Evolutionary conservation across 2,329 filamentous ascomycete species (phyloP).

Genomic region (Massarina eburnea): DNA sequence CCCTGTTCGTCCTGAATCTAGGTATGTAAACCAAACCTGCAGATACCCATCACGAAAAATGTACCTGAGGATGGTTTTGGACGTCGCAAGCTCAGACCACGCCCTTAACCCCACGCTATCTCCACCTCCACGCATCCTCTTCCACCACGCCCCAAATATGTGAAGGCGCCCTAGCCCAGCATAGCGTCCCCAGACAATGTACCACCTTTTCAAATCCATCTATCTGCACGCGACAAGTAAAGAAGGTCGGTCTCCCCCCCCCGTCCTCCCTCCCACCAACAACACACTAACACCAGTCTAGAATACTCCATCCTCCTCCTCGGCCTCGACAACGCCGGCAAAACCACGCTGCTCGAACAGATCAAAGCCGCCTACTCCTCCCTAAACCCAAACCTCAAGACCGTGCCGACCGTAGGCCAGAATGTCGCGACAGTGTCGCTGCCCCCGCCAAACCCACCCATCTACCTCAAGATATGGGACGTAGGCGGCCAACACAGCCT

Average conservation of each 20-base stretch:
- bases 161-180: not conserved
- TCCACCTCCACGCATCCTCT: not conserved
- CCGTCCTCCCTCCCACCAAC: not conserved
- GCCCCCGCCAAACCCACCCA: constrained; percentile 62
- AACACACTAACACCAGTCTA: constrained; percentile 38
- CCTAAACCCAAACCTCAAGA: constrained; percentile 72
- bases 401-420: constrained; percentile 94
- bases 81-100: not conserved
- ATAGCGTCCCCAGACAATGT: constrained; percentile 61
- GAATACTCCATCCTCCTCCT: constrained; percentile 97
- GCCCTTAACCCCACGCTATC: not conserved
- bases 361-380: constrained; percentile 83
- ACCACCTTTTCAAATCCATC: constrained; percentile 91
- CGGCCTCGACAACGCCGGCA: constrained; percentile 96
- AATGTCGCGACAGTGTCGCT: constrained; percentile 91
- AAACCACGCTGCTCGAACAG: constrained; percentile 96
- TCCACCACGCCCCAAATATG: not conserved
- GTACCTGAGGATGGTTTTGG: not conserved
- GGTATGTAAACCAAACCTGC: no score
- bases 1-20: no score
- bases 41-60: no score
- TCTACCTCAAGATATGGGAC: constrained; percentile 99
- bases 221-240: constrained; percentile 96
- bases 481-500: constrained; percentile 90
- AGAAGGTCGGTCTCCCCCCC: constrained; percentile 64